Evolutionary conservation across 78 protist species (phyloP), one percentile per base, ranked within the genome.

Genomic region (Mastigamoeba balamuthi): DNA sequence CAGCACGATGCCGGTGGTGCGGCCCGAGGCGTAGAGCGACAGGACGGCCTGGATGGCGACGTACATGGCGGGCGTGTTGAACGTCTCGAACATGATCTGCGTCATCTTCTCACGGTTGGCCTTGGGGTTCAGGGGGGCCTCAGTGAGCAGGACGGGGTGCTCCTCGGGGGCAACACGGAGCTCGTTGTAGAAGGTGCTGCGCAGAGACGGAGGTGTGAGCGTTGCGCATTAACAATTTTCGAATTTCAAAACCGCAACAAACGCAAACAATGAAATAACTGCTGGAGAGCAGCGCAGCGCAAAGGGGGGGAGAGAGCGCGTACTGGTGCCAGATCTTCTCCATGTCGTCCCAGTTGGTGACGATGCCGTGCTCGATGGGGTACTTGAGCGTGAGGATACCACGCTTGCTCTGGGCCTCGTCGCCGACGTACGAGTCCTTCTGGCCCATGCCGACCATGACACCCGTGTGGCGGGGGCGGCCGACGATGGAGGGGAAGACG

Each of bases 301-400:
- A n/a, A n/a, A n/a, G n/a, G n/a, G n/a, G n/a, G n/a, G n/a, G n/a
- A n/a, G n/a, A n/a, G n/a, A n/a, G n/a, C n/a, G n/a, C n/a, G n/a
- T n/a, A n/a, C n/a, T n/a, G n/a, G 97, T 91, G 91, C 98, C 98
- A 95, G 70, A 97, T 75, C 90, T 86, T 77, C 58, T 89, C 91
- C 91, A 89, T 86, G 53, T 84, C 93, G 29, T 80, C 83, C 94
- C 94, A 94, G 70, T 92, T 80, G 40, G 77, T 80, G 27, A 94
- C 74, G 40, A 96, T 84, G 35, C 99, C 99, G 92, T 94, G 96
- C 83, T 92, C 96, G 40, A 96, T 93, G 68, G 99, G 99, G 68
- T 93, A 87, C 25, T 78, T 71, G 29, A 91, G 91, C 23, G 84
- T 66, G 30, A 86, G 87, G 29, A 88, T 85, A 65, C 90, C 94